Evolutionary conservation across 2,329 filamentous ascomycete species (phyloP).

Genomic region (Zopfia rhizophila): DNA sequence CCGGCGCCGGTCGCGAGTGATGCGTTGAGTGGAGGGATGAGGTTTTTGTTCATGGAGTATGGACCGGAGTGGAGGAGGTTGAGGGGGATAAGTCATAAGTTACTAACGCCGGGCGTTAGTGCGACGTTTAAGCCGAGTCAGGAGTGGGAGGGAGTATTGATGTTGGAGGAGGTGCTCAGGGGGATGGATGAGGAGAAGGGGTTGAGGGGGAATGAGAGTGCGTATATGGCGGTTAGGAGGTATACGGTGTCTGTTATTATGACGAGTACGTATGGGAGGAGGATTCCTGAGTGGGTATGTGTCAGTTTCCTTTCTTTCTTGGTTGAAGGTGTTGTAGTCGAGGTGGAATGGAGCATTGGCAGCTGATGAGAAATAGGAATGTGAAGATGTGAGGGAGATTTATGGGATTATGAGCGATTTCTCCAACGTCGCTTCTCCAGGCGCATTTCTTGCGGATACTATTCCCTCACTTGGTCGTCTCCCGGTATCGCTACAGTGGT

Average conservation of each 20-base stretch:
- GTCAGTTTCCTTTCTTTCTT: not conserved
- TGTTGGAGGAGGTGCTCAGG: slow-evolving; percentile 55
- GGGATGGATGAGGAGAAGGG: slow-evolving; percentile 25
- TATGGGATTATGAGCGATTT: slow-evolving; percentile 50
- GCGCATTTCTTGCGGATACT: slow-evolving; percentile 44
- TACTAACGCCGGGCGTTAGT: slow-evolving; percentile 51
- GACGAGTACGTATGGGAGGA: slow-evolving; percentile 48
- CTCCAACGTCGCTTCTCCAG: slow-evolving; percentile 38
- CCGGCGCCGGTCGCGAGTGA: slow-evolving; percentile 54
- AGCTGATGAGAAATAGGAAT: slow-evolving; percentile 30
- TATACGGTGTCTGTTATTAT: slow-evolving; percentile 49
- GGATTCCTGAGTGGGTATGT: slow-evolving; percentile 45
- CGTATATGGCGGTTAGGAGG: slow-evolving; percentile 41
- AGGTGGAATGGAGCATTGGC: not conserved
- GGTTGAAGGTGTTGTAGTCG: not conserved
- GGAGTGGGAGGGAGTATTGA: slow-evolving; percentile 58
- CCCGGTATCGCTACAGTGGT: slow-evolving; percentile 42
- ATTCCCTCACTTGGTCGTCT: slow-evolving; percentile 41
- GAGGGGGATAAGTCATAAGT: slow-evolving; percentile 51
- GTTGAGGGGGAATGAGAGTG: slow-evolving; percentile 30
- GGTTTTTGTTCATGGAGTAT: slow-evolving; percentile 57
- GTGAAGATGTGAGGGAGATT: slow-evolving; percentile 43
- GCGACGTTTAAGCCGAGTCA: slow-evolving; percentile 56
- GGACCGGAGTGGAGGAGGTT: slow-evolving; percentile 53
- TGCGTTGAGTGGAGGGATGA: slow-evolving; percentile 52